Percentiles rank a stretch among this genome's conserved stretches.
Evolutionary conservation across 2,329 filamentous ascomycete species (phyloP).

Genomic region (Botryotinia globosa): DNA sequence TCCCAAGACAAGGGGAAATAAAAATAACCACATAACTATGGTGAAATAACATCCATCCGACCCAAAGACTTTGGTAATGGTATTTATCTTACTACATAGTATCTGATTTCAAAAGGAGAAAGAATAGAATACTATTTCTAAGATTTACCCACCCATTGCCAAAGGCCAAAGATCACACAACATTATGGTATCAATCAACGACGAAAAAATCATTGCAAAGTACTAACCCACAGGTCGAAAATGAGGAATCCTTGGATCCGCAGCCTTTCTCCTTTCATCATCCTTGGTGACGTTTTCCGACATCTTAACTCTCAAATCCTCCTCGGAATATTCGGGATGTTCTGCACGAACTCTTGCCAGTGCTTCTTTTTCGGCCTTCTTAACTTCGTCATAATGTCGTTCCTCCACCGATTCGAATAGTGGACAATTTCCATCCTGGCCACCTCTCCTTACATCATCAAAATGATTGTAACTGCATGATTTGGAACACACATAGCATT

Average conservation of each 20-base stretch:
- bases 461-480: slow-evolving; percentile 69
- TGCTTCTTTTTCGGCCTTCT: slow-evolving; percentile 57
- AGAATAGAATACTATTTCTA: background rate
- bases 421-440: slow-evolving; percentile 57
- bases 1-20: background rate
- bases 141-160: background rate
- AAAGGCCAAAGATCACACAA: background rate
- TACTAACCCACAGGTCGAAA: slow-evolving; percentile 1
- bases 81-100: slow-evolving; percentile 1
- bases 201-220: background rate
- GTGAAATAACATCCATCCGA: background rate
- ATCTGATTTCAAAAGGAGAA: background rate
- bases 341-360: slow-evolving; percentile 54
- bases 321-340: slow-evolving; percentile 59
- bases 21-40: background rate
- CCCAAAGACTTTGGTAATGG: background rate
- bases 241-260: slow-evolving; percentile 6
- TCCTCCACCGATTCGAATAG: slow-evolving; percentile 61
- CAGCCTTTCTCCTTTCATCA: slow-evolving; percentile 37
- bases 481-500: slow-evolving; percentile 71
- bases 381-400: slow-evolving; percentile 62
- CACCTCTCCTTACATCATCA: slow-evolving; percentile 48
- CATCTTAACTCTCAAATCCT: slow-evolving; percentile 57
- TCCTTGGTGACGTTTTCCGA: slow-evolving; percentile 52
- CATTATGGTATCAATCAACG: background rate